Conservation (phyloP, 1,284 basidiomycete species). For the Papiliotrema fonsecae region DNA sequence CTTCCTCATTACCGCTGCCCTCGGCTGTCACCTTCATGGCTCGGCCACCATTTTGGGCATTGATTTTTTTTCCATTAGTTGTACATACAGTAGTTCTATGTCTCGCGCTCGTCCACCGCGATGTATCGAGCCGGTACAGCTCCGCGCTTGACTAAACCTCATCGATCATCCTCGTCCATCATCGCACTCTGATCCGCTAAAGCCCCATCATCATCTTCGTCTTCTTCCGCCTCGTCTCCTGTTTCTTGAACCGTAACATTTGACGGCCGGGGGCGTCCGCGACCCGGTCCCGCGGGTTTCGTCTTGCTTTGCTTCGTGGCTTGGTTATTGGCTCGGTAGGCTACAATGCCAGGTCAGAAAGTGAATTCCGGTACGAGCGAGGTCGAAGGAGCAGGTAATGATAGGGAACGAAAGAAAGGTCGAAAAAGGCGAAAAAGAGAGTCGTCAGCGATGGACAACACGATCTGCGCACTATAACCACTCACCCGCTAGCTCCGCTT, state of each 20-base stretch:
- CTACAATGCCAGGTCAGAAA: no score
- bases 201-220: conserved; percentile 16
- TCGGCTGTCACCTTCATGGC: no score
- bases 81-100: conserved; percentile 1
- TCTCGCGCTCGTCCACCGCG: no score
- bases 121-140: no score
- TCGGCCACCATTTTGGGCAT: no score
- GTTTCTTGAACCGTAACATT: conserved; percentile 30
- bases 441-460: background rate
- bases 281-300: conserved; percentile 25
- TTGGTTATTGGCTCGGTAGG: conserved; percentile 27
- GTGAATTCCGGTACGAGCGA: no score
- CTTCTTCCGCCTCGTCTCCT: conserved; percentile 17
- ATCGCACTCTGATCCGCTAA: conserved; percentile 10
- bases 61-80: no score
- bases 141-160: no score
- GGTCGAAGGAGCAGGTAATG: no score
- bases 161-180: conserved; percentile 6
- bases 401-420: no score
- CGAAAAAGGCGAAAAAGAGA: background rate
- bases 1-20: no score
- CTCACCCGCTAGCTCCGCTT: conserved; percentile 67
- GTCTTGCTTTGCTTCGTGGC: conserved; percentile 33
- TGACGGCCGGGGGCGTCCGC: conserved; percentile 16
- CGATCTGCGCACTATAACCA: no score